These are phyloP conservation scores for Fraxinus paxiana DNA, from an alignment of 305 asterid genomes.

Conservation along the genomic window DNA sequence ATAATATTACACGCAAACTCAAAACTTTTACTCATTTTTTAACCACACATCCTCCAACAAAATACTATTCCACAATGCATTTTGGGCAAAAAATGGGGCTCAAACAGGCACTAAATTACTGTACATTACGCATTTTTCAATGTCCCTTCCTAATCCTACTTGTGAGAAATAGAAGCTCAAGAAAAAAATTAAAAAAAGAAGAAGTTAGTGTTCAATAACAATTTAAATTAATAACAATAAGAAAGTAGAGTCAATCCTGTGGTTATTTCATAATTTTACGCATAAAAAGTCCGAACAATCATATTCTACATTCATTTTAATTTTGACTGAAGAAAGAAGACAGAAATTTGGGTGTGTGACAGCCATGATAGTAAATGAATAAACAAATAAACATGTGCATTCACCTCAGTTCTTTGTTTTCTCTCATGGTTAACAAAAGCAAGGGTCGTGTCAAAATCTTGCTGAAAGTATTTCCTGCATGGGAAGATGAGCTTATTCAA, in stretches of 20 bases:
- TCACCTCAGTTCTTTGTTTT: slow-evolving; percentile 82
- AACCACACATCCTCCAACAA: not conserved
- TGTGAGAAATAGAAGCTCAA: not conserved
- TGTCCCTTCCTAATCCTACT: not conserved
- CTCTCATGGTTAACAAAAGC: slow-evolving; percentile 89
- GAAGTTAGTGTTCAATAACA: not conserved
- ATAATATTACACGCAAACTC: not conserved
- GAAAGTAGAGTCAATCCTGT: not conserved
- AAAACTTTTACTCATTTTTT: not conserved
- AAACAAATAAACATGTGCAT: not conserved
- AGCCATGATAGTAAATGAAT: not conserved
- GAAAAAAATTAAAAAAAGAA: too few species aligned
- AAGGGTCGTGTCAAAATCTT: slow-evolving; percentile 86
- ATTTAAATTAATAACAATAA: not conserved
- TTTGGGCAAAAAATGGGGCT: not conserved
- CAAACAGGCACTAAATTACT: not conserved
- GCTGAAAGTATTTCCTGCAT: slow-evolving; percentile 77
- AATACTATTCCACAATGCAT: not conserved
- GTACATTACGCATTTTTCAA: not conserved
- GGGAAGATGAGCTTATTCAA: slow-evolving; percentile 23
- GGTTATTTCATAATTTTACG: not conserved
- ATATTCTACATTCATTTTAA: not conserved
- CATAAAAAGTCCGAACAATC: not conserved
- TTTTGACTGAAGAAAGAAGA: not conserved
- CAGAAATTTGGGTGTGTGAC: not conserved